A percentile compares a stretch with the other conserved stretches of the same genome.
Conservation (phyloP, 306 rosid genomes). For the Adenanthera pavonina region DNA sequence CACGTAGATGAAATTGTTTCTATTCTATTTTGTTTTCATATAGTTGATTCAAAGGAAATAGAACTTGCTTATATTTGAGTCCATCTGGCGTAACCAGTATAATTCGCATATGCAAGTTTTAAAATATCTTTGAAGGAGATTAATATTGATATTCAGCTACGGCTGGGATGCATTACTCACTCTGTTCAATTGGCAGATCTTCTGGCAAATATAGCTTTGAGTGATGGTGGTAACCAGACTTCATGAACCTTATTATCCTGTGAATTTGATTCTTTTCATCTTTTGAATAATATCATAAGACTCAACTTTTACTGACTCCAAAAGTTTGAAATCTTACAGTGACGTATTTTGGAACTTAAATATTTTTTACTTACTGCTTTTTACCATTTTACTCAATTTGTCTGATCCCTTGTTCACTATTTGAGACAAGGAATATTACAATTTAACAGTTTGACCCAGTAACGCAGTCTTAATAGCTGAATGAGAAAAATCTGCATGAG, state of each 20-base stretch:
- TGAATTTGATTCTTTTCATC: not conserved
- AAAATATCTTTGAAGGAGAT: not conserved
- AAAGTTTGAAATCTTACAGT: not conserved
- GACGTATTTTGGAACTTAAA: not conserved
- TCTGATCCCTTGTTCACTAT: not conserved
- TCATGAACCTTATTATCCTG: not conserved
- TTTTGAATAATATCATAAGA: slow-evolving; percentile 2
- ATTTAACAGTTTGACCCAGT: not conserved
- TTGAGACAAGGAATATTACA: not conserved
- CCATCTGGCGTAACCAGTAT: not conserved
- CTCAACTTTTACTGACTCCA: not conserved
- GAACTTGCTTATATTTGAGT: not conserved
- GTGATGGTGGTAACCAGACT: not conserved
- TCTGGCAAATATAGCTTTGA: not conserved
- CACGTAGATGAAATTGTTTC: not conserved
- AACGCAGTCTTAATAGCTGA: not conserved
- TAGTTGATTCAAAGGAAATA: not conserved
- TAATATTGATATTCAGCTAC: not conserved
- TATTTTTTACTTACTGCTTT: not conserved
- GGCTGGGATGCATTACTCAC: too few species aligned
- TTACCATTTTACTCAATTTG: not conserved
- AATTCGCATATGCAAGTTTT: not conserved
- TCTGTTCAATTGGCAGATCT: not conserved
- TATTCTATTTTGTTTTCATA: not conserved
- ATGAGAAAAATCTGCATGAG: not conserved